A percentile compares a stretch with the other conserved stretches of the same genome.
phyloP scores from a whole-genome alignment of 495 filamentous ascomycete species.

The Penicillium paradoxum region DNA sequence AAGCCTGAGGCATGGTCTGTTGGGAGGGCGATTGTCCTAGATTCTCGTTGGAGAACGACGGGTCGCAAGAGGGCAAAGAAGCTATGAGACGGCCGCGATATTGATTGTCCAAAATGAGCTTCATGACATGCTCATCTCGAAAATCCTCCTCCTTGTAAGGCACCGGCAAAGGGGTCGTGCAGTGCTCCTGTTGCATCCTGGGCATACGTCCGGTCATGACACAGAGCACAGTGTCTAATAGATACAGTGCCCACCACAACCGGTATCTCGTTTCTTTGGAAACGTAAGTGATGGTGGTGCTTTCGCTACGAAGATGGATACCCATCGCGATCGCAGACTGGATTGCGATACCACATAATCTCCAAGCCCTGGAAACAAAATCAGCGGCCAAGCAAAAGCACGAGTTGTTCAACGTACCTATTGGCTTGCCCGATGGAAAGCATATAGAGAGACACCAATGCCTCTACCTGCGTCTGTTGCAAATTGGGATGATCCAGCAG shows the following conservation, averaged over 20 bases:
- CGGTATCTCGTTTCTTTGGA: conserved; percentile 39
- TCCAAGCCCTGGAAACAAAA: neutral
- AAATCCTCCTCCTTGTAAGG: conserved; percentile 49
- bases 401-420: neutral
- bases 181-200: conserved; percentile 46
- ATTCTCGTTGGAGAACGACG: neutral
- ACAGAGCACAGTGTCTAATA: conserved; percentile 49
- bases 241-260: conserved; percentile 48
- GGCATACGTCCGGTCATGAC: conserved; percentile 56
- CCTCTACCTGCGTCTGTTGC: conserved; percentile 1
- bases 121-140: neutral
- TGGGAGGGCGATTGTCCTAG: neutral
- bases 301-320: conserved; percentile 53
- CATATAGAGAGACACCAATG: neutral
- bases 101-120: neutral
- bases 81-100: neutral
- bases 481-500: neutral
- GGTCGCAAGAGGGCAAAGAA: neutral
- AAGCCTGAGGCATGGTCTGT: neutral
- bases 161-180: conserved; percentile 46
- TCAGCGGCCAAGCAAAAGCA: neutral
- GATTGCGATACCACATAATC: conserved; percentile 47
- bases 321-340: conserved; percentile 52
- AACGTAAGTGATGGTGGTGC: conserved; percentile 30
- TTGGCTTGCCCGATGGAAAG: conserved; percentile 2